These are phyloP conservation scores for Picea glauca DNA, from an alignment of 75 land plant genomes.

Conservation along the genomic window DNA sequence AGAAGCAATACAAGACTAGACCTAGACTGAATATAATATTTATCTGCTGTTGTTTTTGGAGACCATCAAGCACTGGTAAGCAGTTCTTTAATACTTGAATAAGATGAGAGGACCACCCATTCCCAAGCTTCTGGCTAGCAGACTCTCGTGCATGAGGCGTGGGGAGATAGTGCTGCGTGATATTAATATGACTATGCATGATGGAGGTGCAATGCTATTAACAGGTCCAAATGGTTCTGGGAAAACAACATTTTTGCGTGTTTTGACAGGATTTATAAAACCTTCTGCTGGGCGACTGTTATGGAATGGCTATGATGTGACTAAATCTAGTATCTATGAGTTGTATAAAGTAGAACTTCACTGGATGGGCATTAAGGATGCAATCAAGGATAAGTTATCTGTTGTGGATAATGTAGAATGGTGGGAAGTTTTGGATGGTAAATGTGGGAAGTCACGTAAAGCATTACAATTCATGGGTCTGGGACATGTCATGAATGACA, in stretches of 20 bases:
- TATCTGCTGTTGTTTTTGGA: no score
- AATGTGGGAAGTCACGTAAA: conserved; percentile 39
- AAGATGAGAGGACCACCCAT: conserved; percentile 41
- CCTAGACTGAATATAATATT: no score
- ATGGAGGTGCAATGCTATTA: conserved; percentile 58
- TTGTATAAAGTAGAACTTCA: conserved; percentile 66
- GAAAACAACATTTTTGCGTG: conserved; percentile 69
- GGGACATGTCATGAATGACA: conserved; percentile 52
- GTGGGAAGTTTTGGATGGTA: conserved; percentile 67
- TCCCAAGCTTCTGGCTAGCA: conserved; percentile 52
- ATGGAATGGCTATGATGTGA: conserved; percentile 75
- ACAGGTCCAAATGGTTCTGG: conserved; percentile 78
- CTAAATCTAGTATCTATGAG: conserved; percentile 52
- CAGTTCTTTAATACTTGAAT: no score
- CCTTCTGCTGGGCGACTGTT: conserved; percentile 75
- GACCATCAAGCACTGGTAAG: no score
- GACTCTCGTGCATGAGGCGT: conserved; percentile 67
- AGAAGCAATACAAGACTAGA: no score
- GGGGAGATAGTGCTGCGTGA: conserved; percentile 58
- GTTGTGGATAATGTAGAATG: conserved; percentile 63
- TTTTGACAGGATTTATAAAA: conserved; percentile 57
- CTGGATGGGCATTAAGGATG: conserved; percentile 69
- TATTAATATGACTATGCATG: conserved; percentile 57
- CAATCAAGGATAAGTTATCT: conserved; percentile 51
- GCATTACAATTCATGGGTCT: conserved; percentile 70